Base-by-base conservation (phyloP, 208 protist species). In the Leptomonas seymouri region DNA sequence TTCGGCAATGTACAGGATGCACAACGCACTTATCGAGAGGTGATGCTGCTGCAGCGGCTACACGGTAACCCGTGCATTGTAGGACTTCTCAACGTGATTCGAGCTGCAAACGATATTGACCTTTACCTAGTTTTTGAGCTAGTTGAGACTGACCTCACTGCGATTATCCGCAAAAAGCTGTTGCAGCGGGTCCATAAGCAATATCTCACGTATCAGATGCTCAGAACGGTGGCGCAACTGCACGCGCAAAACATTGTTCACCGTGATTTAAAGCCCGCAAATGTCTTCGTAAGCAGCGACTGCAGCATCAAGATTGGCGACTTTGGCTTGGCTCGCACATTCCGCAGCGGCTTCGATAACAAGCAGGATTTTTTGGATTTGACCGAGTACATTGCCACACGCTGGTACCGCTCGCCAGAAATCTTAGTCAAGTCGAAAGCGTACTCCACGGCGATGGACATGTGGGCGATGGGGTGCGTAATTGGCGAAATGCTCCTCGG, bases 391-490 rank as follows among this genome's bases (percentile, higher is more conserved):
- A 97, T 99, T 25, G 95, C 95, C 8, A 98, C 94, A 9, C 85
- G 98, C 8, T 99, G 98, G 98, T 99, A 99, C 74, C 85, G 98
- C 30, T 98, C 98, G 25, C 98, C 98, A 8, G 98, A 99, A 64
- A 98, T 99, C 53, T 84, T 99, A 15, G 85, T 99, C 0, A 97
- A 97, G 64, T 98, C 93, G 18, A 90, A 84, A 16, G 80, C 80
- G 25, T 99, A 99, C 84, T 98, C 93, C 12, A 96, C 95, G n/a
- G 94, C 95, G 41, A 97, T 99, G 82, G 98, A 99, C 67, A 99
- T 99, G 87, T 99, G 98, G 98, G 96, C 96, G 2, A 78, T 99
- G 27, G 98, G 98, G 3, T 99, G 98, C 74, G 98, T 99, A 42
- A 71, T 99, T 25, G 98, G 79, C 3, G 98, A 99, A 67, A 74